Percentiles rank a stretch among this genome's conserved stretches.
Conservation (phyloP, 805 yeast genomes). For the Sugiyamaella chiloensis region DNA sequence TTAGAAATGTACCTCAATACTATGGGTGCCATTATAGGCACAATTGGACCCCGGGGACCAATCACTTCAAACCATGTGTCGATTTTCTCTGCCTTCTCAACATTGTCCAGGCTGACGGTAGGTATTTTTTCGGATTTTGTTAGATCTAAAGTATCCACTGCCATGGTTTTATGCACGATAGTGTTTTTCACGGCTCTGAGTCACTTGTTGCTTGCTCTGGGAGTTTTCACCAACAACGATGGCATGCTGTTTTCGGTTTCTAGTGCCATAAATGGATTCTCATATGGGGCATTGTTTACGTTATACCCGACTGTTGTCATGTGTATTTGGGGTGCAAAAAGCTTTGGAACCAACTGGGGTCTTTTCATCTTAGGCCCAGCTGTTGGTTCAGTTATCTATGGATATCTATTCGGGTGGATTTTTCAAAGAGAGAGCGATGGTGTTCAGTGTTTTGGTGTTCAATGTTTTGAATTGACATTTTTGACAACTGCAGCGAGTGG, state of each 20-base stretch:
- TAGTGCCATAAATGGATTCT: conserved; percentile 58
- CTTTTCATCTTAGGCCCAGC: conserved; percentile 87
- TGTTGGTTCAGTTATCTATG: conserved; percentile 65
- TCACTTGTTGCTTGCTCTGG: conserved; percentile 34
- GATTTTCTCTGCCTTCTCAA: conserved; percentile 62
- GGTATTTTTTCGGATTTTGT: conserved; percentile 70
- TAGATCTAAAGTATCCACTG: conserved; percentile 31
- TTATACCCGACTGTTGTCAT: conserved; percentile 82
- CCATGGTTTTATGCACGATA: conserved; percentile 28
- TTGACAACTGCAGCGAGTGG: conserved; percentile 27
- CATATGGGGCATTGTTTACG: conserved; percentile 84
- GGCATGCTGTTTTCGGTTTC: conserved; percentile 29
- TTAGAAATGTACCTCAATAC: conserved; percentile 81
- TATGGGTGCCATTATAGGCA: conserved; percentile 66
- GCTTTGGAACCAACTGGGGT: conserved; percentile 93
- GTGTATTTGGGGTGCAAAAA: conserved; percentile 80
- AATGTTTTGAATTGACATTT: conserved; percentile 30
- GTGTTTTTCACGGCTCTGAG: conserved; percentile 38
- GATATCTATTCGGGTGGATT: conserved; percentile 63
- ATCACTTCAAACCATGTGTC: conserved; percentile 43
- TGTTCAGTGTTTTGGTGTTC: conserved; percentile 15
- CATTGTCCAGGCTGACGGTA: conserved; percentile 60
- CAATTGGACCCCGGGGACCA: conserved; percentile 28
- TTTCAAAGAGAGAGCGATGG: conserved; percentile 42
- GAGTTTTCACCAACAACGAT: conserved; percentile 23